A percentile compares a stretch with the other conserved stretches of the same genome.
These are phyloP conservation scores for Selenicereus undatus DNA, from an alignment of 148 eudicot genomes.

Conservation along the genomic window DNA sequence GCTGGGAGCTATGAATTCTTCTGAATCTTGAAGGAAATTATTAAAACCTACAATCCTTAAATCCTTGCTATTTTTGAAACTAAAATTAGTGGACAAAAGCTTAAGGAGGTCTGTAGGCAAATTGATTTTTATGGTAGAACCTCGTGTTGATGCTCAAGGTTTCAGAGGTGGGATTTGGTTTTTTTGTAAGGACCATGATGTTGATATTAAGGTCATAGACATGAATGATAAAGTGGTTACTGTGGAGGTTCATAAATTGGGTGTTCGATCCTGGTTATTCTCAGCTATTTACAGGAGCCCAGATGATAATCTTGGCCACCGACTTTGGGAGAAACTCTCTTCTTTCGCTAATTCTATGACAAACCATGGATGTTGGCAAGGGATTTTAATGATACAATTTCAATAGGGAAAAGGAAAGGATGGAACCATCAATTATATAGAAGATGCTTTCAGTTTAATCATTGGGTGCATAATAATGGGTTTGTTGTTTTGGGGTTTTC, in stretches of 20 bases:
- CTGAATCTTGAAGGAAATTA: background rate
- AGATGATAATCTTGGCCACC: too few relatives aligned
- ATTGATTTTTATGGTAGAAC: background rate
- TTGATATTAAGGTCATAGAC: background rate
- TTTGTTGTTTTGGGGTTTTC: background rate
- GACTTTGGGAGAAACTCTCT: too few relatives aligned
- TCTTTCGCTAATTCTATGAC: background rate
- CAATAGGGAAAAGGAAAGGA: background rate
- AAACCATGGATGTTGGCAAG: background rate
- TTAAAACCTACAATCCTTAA: background rate
- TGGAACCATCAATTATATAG: too few relatives aligned
- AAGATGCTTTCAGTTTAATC: background rate
- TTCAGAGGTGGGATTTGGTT: background rate
- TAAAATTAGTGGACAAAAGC: background rate
- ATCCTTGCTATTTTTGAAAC: background rate
- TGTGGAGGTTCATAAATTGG: background rate
- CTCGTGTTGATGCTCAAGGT: background rate
- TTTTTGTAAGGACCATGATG: background rate
- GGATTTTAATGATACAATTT: background rate
- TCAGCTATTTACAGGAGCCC: too few relatives aligned
- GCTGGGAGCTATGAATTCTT: background rate
- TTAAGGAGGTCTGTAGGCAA: background rate
- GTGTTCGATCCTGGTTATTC: background rate
- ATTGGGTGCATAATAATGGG: background rate
- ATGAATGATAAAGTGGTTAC: background rate